Evolutionary conservation across 2,329 filamentous ascomycete species (phyloP), one percentile per base, ranked within the genome.

Genomic region (Neonectria hederae): DNA sequence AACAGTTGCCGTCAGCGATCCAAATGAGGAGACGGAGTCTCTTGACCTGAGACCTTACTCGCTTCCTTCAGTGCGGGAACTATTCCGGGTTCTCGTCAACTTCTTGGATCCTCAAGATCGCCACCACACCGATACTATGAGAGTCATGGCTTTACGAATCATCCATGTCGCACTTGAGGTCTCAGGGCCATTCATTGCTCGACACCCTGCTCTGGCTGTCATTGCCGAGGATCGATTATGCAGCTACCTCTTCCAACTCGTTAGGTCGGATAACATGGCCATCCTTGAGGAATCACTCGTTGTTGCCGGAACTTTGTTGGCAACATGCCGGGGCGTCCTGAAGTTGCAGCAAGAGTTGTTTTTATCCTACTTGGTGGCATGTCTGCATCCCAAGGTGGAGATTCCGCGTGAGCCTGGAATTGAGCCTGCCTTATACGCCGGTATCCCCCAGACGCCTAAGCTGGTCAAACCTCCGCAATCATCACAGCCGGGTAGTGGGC

Each of bases 291-390:
- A 97, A 77, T 97, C 96, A 2, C 83, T 99, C 21, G 91, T 95
- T 65, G 96, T 99, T 55, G 92, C 95, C 1, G 93, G 94, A 17
- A 99, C 96, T 5, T 81, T 99, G 26, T 82, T 99, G 32, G 92
- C 94, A 28, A 98, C 96, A 0, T 98, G 96, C 75, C 89, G 96
- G 66, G 89, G 89, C 30, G 92, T 97, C 14, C 84, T 99, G 46
- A 98, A 98, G 81, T 84, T 99, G 45, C 96, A 99, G 76, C 96
- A 99, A 80, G 96, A 99, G 80, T 85, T 99, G 0, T 99, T 97
- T 76, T 82, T 99, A 38, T 97, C 94, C 1, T 99, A 99, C 75
- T 81, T 99, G 53, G 92, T 99, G 22, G 93, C 94, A 7, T 99
- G 96, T 77, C 84, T 99, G 53, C 95, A 98, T 77, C 94, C 95